Base-by-base conservation (phyloP, 371 early-diverging fungal genomes). In the Syncephalastrum contaminatum region DNA sequence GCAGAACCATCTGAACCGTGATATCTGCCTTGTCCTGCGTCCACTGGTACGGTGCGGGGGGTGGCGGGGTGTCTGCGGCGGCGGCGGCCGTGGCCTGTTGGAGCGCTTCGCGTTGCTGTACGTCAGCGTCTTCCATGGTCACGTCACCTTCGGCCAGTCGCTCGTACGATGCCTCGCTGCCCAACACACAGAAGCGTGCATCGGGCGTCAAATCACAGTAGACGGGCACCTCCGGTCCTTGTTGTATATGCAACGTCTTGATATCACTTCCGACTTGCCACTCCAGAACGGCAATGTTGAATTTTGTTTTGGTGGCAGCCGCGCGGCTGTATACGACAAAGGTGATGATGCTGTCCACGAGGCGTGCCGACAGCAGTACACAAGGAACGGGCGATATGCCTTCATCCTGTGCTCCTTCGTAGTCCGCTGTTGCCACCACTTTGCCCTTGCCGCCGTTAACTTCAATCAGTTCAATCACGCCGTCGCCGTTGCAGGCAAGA, bases 11-110 rank as follows among this genome's bases (percentile, higher is more conserved):
- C 43, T 78, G 72, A 7, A 90, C 53, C 0, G 89, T 88, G 27
- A 92, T 74, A 43, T 91, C 91, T 3, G 72, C 60, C 3, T 73
- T 73, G 1, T 88, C 84, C 51, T 92, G 92, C 4, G 70, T 82
- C 92, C 92, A 92, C 53, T 77, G 73, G 66, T 91, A 91, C 1
- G 76, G 79, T 8, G 73, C 24, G 36, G 56, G 4, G 1, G 36
- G 36, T 30, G 36, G 36, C 10, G 36, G 36, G 36, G 2, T 10
- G 12, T 30, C 12, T 49, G 49, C 18, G 49, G 41, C 27, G 16
- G 21, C 16, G 21, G 25, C 55, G 2, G 68, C 60, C 15, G 27
- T 39, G 7, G 48, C 12, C 8, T 49, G 30, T 6, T 21, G 55
- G 36, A n/a, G 41, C 52, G 3, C 57, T 45, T 48, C 40, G 56